These are phyloP conservation scores for Leccinum fuscescens DNA, from an alignment of 1,284 basidiomycete species.

Conservation along the genomic window DNA sequence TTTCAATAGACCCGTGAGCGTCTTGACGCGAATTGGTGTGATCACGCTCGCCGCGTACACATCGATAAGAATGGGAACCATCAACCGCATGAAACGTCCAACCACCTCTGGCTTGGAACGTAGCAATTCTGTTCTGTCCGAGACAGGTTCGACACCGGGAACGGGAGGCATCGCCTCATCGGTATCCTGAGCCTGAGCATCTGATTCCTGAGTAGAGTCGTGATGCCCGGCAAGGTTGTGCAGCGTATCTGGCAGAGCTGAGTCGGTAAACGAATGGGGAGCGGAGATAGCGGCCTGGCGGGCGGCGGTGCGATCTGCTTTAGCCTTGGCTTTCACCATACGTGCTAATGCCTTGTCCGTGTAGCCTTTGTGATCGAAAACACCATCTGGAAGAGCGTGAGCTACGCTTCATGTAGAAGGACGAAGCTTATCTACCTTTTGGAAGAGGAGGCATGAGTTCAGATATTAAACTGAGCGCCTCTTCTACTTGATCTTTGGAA, in stretches of 20 bases:
- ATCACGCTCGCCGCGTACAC: slow-evolving; percentile 94
- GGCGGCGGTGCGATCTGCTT: slow-evolving; percentile 70
- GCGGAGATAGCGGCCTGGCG: slow-evolving; percentile 43
- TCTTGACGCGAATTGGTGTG: slow-evolving; percentile 81
- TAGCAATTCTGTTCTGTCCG: slow-evolving; percentile 68
- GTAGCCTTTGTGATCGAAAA: slow-evolving; percentile 89
- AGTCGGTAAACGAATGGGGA: slow-evolving; percentile 31
- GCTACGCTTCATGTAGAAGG: background rate
- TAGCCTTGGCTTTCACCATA: slow-evolving; percentile 74
- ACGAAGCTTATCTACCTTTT: slow-evolving; percentile 62
- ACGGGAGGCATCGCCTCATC: slow-evolving; percentile 33
- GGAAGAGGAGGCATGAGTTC: slow-evolving; percentile 90
- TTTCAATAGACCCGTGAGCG: slow-evolving; percentile 82
- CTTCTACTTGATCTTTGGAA: slow-evolving; percentile 95
- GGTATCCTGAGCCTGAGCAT: slow-evolving; percentile 34
- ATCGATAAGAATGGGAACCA: slow-evolving; percentile 90
- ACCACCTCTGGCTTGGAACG: slow-evolving; percentile 76
- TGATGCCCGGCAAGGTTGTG: slow-evolving; percentile 19
- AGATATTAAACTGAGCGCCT: slow-evolving; percentile 81
- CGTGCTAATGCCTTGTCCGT: slow-evolving; percentile 80
- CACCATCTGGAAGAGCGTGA: slow-evolving; percentile 63
- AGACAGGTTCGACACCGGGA: slow-evolving; percentile 36
- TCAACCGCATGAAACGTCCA: slow-evolving; percentile 78
- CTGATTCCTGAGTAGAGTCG: slow-evolving; percentile 33
- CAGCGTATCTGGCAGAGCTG: slow-evolving; percentile 21